These are phyloP conservation scores for Astraeus odoratus DNA, from an alignment of 768 basidiomycete species.

Conservation along the genomic window DNA sequence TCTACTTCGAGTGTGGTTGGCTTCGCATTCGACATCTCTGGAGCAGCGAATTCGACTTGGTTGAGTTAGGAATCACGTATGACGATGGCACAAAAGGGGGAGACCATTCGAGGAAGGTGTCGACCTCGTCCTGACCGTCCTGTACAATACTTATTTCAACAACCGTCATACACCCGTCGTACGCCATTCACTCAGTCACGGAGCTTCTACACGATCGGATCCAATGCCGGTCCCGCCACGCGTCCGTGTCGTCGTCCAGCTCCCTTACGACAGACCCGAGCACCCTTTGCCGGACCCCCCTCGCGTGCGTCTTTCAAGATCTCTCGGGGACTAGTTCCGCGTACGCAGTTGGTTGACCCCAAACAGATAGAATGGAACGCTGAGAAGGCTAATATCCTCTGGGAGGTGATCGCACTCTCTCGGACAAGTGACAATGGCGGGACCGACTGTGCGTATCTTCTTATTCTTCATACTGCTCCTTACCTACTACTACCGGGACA, in stretches of 20 bases:
- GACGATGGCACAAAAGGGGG: neutral
- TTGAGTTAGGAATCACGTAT: too few relatives aligned
- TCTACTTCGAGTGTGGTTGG: conserved; percentile 37
- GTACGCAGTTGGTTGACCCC: conserved; percentile 6
- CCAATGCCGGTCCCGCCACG: conserved; percentile 24
- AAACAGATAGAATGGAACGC: conserved; percentile 75
- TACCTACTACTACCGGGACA: neutral
- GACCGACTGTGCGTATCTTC: conserved; percentile 60
- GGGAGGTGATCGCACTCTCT: conserved; percentile 81
- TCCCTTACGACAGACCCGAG: conserved; percentile 76
- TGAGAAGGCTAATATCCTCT: conserved; percentile 79
- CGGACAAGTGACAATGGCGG: conserved; percentile 64
- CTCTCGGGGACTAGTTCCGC: neutral
- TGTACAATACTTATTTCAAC: too few relatives aligned
- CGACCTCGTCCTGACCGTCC: too few relatives aligned
- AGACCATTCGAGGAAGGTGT: too few relatives aligned
- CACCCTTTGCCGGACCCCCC: conserved; percentile 61
- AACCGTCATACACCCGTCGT: too few relatives aligned
- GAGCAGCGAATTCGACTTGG: conserved; percentile 1
- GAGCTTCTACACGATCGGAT: neutral
- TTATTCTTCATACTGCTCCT: neutral
- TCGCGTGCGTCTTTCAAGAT: conserved; percentile 41
- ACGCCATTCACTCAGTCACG: too few relatives aligned
- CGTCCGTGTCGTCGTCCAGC: conserved; percentile 69
- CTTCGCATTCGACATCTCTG: conserved; percentile 3